These are phyloP conservation scores for Entomortierella chlamydospora DNA, from an alignment of 192 early-diverging fungal species.

Conservation along the genomic window DNA sequence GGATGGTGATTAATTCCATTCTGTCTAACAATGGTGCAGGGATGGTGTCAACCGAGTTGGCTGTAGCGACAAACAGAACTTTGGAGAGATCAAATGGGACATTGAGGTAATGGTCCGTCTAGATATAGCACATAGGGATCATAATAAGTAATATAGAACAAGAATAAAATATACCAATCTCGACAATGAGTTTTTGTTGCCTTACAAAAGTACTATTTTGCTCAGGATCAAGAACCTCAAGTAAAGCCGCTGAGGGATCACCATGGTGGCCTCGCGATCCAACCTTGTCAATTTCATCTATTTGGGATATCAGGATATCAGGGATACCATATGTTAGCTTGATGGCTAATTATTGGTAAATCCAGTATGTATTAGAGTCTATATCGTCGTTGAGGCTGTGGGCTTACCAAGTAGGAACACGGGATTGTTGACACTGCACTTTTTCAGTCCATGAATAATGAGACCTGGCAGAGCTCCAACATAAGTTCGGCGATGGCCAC, in stretches of 20 bases:
- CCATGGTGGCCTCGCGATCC: constrained; percentile 72
- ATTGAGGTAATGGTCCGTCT: constrained; percentile 84
- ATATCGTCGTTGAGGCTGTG: background rate
- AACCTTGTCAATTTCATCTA: constrained; percentile 89
- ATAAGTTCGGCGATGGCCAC: constrained; percentile 90
- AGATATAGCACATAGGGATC: background rate
- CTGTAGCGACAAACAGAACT: constrained; percentile 88
- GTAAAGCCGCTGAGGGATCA: constrained; percentile 81
- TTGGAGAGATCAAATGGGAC: constrained; percentile 70
- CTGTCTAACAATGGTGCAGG: constrained; percentile 83
- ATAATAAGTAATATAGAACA: background rate
- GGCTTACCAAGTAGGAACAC: constrained; percentile 76
- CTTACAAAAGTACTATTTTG: constrained; percentile 82
- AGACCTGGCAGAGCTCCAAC: constrained; percentile 87
- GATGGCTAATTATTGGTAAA: too few relatives aligned
- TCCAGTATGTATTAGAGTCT: background rate
- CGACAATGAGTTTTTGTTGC: background rate
- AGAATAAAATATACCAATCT: background rate
- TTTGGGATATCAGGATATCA: background rate
- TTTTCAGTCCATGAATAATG: constrained; percentile 78
- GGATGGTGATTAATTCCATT: constrained; percentile 83
- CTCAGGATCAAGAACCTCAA: constrained; percentile 89
- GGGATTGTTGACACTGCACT: constrained; percentile 81
- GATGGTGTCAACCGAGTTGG: constrained; percentile 82
- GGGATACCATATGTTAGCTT: background rate